phyloP scores from a whole-genome alignment of 1,284 basidiomycete species.

The Filobasidium uniguttulatum region DNA sequence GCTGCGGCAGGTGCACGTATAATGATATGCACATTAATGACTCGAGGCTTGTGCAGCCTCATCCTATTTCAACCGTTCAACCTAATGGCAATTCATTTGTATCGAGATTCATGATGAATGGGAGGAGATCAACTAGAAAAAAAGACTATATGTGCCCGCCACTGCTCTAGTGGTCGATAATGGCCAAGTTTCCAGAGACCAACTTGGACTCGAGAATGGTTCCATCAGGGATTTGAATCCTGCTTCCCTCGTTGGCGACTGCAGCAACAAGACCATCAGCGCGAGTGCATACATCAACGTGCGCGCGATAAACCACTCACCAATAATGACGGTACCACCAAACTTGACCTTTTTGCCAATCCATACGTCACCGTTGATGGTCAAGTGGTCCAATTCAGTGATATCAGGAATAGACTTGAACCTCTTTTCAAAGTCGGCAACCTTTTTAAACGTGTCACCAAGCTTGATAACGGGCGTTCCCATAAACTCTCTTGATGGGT shows the following conservation, averaged over 20 bases:
- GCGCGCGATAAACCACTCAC: slow-evolving; percentile 16
- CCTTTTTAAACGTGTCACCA: slow-evolving; percentile 65
- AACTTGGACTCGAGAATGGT: slow-evolving; percentile 80
- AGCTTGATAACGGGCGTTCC: slow-evolving; percentile 96
- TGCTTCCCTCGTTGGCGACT: slow-evolving; percentile 83
- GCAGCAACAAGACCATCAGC: slow-evolving; percentile 25
- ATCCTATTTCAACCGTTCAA: no score
- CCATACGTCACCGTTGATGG: slow-evolving; percentile 89
- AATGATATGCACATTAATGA: no score
- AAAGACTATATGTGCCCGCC: no score
- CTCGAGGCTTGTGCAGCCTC: no score
- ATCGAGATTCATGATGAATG: no score
- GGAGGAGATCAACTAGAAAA: no score
- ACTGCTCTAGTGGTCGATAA: slow-evolving; percentile 42
- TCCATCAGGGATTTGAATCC: slow-evolving; percentile 91
- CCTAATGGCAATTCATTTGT: no score
- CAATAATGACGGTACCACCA: slow-evolving; percentile 69
- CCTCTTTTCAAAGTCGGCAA: slow-evolving; percentile 86
- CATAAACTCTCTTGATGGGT: slow-evolving; percentile 73
- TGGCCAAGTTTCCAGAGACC: slow-evolving; percentile 45
- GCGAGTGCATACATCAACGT: not conserved
- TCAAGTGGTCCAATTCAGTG: slow-evolving; percentile 87
- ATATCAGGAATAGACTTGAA: slow-evolving; percentile 96
- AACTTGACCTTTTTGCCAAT: slow-evolving; percentile 88
- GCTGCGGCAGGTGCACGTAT: no score